Percentiles rank a stretch among this genome's conserved stretches.
Conservation (phyloP, 2,329 filamentous ascomycete genomes). For the Ceratocystis huliohia region DNA sequence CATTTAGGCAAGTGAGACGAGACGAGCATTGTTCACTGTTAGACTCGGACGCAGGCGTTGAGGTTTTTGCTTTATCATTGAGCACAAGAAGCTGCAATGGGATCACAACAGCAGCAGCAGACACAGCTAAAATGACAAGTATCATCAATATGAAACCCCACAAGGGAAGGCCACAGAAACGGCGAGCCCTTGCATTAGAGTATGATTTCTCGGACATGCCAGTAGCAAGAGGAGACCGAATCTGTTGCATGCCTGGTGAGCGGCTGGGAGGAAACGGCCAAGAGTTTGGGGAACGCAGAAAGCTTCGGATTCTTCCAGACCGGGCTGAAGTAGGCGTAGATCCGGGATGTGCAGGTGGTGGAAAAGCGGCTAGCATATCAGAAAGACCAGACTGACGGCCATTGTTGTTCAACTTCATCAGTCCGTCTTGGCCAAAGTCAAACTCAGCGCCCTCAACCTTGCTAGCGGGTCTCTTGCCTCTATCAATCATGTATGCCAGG, state of each 20-base stretch:
- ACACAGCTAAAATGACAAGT: conserved; percentile 50
- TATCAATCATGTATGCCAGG: conserved; percentile 76
- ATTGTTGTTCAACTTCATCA: conserved; percentile 31
- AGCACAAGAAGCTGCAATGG: conserved; percentile 56
- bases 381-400: conserved; percentile 43
- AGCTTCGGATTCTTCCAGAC: conserved; percentile 30
- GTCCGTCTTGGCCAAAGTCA: conserved; percentile 36
- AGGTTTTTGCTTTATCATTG: conserved; percentile 29
- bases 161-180: conserved; percentile 71
- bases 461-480: conserved; percentile 52
- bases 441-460: conserved; percentile 41
- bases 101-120: conserved; percentile 65
- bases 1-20: conserved; percentile 59
- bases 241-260: conserved; percentile 15
- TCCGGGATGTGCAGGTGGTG: conserved; percentile 43
- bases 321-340: conserved; percentile 27
- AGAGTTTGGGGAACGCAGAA: conserved; percentile 31
- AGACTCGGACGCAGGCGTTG: conserved; percentile 27
- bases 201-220: conserved; percentile 20
- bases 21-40: conserved; percentile 43
- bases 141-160: conserved; percentile 63
- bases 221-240: conserved; percentile 17
- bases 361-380: conserved; percentile 54
- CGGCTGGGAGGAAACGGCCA: conserved; percentile 37
- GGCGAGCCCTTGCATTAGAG: conserved; percentile 34